Conservation (phyloP, 306 rosid species). For the Glycine soja region DNA sequence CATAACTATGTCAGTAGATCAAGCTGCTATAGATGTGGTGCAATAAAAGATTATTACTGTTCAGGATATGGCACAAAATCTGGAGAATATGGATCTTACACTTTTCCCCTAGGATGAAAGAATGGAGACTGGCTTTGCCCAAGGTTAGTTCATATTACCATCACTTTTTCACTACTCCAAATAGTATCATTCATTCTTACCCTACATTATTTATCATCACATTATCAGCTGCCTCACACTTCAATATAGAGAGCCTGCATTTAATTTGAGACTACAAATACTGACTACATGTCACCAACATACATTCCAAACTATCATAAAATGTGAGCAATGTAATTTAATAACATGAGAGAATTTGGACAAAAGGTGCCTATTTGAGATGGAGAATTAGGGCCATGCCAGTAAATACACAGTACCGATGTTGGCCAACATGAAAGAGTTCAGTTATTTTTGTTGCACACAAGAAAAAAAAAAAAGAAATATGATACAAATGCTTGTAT, state of each 20-base stretch:
- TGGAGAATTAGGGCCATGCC: not conserved
- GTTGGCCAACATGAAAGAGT: not conserved
- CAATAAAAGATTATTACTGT: slow-evolving; percentile 60
- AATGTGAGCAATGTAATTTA: slow-evolving; percentile 23
- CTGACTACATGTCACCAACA: not conserved
- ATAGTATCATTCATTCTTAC: not conserved
- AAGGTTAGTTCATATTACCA: slow-evolving; percentile 60
- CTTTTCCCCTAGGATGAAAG: slow-evolving; percentile 92
- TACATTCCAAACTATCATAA: slow-evolving; percentile 5
- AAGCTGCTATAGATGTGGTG: slow-evolving; percentile 70
- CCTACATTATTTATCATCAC: not conserved
- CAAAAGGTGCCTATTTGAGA: not conserved
- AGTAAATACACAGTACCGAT: not conserved
- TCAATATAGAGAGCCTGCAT: not conserved
- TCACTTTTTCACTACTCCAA: slow-evolving; percentile 9
- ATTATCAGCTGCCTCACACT: not conserved
- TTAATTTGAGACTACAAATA: not conserved
- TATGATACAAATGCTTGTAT: not conserved
- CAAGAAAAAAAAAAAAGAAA: not conserved
- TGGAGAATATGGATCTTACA: slow-evolving; percentile 62
- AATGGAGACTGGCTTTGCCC: slow-evolving; percentile 91
- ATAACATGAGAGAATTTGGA: not conserved
- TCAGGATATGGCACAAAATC: slow-evolving; percentile 59
- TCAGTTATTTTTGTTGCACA: not conserved
- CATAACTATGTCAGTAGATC: slow-evolving; percentile 93